phyloP scores from a whole-genome alignment of 768 basidiomycete species.

The Mycena amicta region DNA sequence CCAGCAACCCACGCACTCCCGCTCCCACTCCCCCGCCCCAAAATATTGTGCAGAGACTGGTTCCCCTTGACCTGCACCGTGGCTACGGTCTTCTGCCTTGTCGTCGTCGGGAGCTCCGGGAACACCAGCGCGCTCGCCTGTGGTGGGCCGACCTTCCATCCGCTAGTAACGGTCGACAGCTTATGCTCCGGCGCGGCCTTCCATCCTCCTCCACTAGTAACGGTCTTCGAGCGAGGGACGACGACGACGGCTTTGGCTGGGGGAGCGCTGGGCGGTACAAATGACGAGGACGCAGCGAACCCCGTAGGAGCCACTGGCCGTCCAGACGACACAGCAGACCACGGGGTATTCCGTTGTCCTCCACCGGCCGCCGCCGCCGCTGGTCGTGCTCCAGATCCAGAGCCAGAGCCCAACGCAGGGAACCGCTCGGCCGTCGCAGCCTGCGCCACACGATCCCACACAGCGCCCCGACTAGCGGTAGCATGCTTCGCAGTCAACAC shows the following conservation, averaged over 20 bases:
- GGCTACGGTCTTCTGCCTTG: slow-evolving; percentile 48
- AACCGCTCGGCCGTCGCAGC: slow-evolving; percentile 58
- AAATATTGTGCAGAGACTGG: slow-evolving; percentile 65
- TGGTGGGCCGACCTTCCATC: no score
- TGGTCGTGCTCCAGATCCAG: slow-evolving; percentile 33
- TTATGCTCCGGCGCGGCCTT: slow-evolving; percentile 39
- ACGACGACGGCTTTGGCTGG: slow-evolving; percentile 22
- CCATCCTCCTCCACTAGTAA: slow-evolving; percentile 7
- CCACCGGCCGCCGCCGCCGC: slow-evolving; percentile 27
- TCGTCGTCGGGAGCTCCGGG: slow-evolving; percentile 69
- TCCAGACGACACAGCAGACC: slow-evolving; percentile 45
- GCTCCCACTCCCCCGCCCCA: slow-evolving; percentile 39
- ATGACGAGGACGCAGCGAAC: slow-evolving; percentile 26
- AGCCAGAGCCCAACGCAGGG: slow-evolving; percentile 33
- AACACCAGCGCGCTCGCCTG: no score
- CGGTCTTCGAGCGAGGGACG: slow-evolving; percentile 15
- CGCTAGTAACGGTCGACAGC: slow-evolving; percentile 53
- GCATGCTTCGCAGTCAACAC: slow-evolving; percentile 83
- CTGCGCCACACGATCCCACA: slow-evolving; percentile 87
- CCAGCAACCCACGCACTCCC: slow-evolving; percentile 1
- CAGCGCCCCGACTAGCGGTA: slow-evolving; percentile 63
- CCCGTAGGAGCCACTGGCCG: no score
- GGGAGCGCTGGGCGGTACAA: slow-evolving; percentile 29
- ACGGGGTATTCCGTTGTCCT: slow-evolving; percentile 58
- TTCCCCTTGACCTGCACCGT: slow-evolving; percentile 66